Percentiles rank a stretch among this genome's conserved stretches.
Evolutionary conservation across 2,329 filamentous ascomycete species (phyloP).

Genomic region (Exophiala sp.): DNA sequence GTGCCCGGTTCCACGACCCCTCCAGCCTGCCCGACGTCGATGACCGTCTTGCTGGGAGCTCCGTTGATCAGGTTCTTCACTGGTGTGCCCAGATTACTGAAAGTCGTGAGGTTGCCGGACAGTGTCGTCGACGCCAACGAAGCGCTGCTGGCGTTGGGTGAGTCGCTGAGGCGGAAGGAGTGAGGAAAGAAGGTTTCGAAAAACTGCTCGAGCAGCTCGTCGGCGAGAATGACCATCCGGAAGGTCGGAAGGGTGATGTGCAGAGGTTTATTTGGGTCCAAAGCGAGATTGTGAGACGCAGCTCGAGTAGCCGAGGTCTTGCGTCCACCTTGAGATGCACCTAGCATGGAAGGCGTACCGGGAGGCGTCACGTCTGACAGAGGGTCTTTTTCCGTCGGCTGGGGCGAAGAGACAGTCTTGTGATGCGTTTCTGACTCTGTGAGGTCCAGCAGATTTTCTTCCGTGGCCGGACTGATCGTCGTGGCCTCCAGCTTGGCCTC

Average conservation of each 20-base stretch:
- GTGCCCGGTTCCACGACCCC: constrained; percentile 63
- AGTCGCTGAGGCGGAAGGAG: constrained; percentile 82
- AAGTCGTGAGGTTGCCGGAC: constrained; percentile 76
- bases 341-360: constrained; percentile 10
- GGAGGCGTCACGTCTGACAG: constrained; percentile 24
- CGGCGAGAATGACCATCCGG: constrained; percentile 95
- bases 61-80: constrained; percentile 39
- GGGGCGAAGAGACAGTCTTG: constrained; percentile 24
- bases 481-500: constrained; percentile 46
- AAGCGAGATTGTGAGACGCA: constrained; percentile 75
- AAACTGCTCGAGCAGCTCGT: constrained; percentile 93
- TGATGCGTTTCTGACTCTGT: constrained; percentile 35
- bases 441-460: constrained; percentile 43
- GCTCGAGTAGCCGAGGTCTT: constrained; percentile 35
- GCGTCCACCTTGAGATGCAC: constrained; percentile 1
- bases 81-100: constrained; percentile 65
- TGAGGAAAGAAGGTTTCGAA: constrained; percentile 94
- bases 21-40: constrained; percentile 43
- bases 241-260: constrained; percentile 97
- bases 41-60: constrained; percentile 31
- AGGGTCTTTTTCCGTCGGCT: constrained; percentile 23
- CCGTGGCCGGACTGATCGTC: constrained; percentile 1
- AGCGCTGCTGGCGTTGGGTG: constrained; percentile 43
- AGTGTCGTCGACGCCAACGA: constrained; percentile 41
- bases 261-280: constrained; percentile 88